Conservation (phyloP, 768 basidiomycete species). For the Tulasnella sp. region DNA sequence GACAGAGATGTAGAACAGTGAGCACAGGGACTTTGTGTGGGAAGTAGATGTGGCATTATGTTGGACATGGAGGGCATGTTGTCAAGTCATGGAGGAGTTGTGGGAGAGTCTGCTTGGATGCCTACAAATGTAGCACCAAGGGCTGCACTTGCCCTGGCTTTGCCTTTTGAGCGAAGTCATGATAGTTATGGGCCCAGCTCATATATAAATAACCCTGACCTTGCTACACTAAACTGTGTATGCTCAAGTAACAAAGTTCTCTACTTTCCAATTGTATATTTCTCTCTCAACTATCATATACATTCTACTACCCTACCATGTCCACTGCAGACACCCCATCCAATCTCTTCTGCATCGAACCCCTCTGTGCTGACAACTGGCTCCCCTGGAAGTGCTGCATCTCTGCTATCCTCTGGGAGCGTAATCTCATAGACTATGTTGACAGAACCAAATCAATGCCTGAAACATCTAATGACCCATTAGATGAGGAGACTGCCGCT, state of each 20-base stretch:
- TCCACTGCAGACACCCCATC: background rate
- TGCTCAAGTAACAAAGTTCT: background rate
- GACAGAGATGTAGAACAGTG: too few species aligned
- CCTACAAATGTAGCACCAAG: too few species aligned
- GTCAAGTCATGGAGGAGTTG: too few species aligned
- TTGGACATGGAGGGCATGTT: too few species aligned
- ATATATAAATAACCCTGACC: background rate
- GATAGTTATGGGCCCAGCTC: conserved; percentile 7
- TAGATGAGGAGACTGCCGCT: background rate
- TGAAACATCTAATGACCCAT: background rate
- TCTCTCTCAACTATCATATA: background rate
- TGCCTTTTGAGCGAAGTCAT: too few species aligned
- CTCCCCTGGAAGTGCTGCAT: conserved; percentile 16
- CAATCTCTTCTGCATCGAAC: background rate
- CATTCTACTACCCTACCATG: background rate
- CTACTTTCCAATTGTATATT: background rate
- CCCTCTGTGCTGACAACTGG: conserved; percentile 16
- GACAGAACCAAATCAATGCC: background rate
- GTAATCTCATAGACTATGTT: conserved; percentile 3
- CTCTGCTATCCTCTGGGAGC: conserved; percentile 10
- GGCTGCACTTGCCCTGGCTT: too few species aligned
- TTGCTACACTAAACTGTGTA: background rate
- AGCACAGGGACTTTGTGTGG: too few species aligned
- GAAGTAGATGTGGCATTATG: too few species aligned
- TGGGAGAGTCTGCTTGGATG: too few species aligned